These are phyloP conservation scores for Dendrothele bispora DNA, from an alignment of 768 basidiomycete species.

Conservation along the genomic window DNA sequence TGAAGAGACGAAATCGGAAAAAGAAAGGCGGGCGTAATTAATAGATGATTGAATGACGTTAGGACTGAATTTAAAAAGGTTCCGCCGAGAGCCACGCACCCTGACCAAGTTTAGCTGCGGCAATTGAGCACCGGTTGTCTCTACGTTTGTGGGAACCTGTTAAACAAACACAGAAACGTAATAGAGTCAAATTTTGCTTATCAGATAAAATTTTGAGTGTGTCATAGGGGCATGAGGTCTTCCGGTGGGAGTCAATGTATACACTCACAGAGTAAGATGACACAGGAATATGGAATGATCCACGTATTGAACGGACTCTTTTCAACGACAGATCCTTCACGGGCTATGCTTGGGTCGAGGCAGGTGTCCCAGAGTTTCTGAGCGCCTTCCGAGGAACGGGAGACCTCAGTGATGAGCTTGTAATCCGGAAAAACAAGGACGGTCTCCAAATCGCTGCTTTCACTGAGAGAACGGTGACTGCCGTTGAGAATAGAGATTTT, in stretches of 20 bases:
- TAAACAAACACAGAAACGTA: conserved; percentile 15
- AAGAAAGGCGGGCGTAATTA: conserved; percentile 14
- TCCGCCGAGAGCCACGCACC: conserved; percentile 41
- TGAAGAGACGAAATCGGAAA: conserved; percentile 8
- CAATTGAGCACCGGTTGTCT: conserved; percentile 89
- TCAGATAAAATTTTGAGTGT: conserved; percentile 5
- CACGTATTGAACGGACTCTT: conserved; percentile 62
- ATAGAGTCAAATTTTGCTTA: too few species aligned
- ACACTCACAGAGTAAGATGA: conserved; percentile 82
- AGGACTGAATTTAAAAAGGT: conserved; percentile 13
- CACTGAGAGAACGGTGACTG: conserved; percentile 73
- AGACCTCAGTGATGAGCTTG: conserved; percentile 76
- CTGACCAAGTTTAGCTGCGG: conserved; percentile 80
- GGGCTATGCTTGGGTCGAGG: conserved; percentile 58
- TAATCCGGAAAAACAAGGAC: conserved; percentile 93
- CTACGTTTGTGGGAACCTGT: conserved; percentile 91
- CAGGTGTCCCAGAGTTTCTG: conserved; percentile 63
- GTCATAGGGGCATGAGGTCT: conserved; percentile 4
- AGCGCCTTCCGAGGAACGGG: conserved; percentile 63
- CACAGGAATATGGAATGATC: conserved; percentile 86
- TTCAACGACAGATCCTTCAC: conserved; percentile 41
- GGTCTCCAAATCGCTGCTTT: conserved; percentile 63
- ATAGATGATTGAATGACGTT: too few species aligned
- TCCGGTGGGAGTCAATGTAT: conserved; percentile 1
- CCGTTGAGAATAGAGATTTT: conserved; percentile 80